Percentiles rank a stretch among this genome's conserved stretches.
Conservation (phyloP, 495 filamentous ascomycete species). For the Neurospora cerealis region DNA sequence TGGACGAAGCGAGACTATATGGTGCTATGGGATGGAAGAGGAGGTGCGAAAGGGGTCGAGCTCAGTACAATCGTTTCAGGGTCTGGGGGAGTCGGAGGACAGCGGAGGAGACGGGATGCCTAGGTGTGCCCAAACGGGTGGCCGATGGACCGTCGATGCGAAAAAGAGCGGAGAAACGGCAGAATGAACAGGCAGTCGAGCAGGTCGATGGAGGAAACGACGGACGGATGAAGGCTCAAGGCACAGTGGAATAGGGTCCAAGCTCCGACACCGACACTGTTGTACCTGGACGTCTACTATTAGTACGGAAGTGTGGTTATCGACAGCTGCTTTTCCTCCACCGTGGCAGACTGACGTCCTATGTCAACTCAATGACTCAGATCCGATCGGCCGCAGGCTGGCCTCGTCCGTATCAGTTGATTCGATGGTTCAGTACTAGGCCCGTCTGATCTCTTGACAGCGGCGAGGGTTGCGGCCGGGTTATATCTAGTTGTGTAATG, state of each 20-base stretch:
- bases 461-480: not conserved
- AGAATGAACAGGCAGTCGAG: not conserved
- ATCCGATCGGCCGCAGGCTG: conserved; percentile 15
- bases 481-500: not conserved
- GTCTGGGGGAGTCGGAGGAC: not conserved
- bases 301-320: not conserved
- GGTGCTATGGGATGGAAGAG: not conserved
- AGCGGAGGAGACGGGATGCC: not conserved
- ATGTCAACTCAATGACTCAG: conserved; percentile 32
- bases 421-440: not conserved
- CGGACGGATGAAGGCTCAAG: not conserved
- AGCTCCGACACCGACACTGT: conserved; percentile 1
- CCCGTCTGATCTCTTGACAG: not conserved
- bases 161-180: not conserved
- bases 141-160: not conserved
- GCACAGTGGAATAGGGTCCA: not conserved
- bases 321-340: conserved; percentile 8
- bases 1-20: not conserved
- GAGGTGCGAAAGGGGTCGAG: not conserved
- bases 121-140: not conserved
- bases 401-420: not conserved
- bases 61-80: not conserved
- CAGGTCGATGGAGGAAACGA: not conserved
- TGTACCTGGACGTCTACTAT: not conserved
- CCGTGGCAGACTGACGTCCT: conserved; percentile 26